Evolutionary conservation across 257 asterid genomes (phyloP).

Genomic region (Capsicum pubescens): DNA sequence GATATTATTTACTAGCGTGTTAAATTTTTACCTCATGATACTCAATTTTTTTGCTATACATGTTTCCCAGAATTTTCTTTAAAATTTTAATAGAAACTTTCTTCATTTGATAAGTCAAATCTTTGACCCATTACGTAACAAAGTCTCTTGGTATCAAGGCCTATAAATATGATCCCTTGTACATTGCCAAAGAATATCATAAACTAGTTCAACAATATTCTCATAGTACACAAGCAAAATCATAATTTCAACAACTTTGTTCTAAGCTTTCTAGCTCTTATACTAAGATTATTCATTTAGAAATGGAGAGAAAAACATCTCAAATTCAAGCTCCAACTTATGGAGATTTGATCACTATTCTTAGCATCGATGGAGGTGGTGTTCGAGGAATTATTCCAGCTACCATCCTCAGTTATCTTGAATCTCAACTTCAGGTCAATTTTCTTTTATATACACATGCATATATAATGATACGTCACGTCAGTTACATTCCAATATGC

Average conservation of each 20-base stretch:
- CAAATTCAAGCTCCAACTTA: conserved; percentile 47
- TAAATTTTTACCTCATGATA: too few species aligned
- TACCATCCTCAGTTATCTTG: conserved; percentile 49
- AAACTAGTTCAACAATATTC: not conserved
- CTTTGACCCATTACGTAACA: not conserved
- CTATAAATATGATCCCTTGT: conserved; percentile 5
- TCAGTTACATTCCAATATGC: too few species aligned
- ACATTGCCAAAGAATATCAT: not conserved
- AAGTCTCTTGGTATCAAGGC: not conserved
- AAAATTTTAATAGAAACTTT: not conserved
- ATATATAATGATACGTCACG: too few species aligned
- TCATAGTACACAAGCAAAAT: too few species aligned
- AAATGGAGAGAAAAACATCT: conserved; percentile 34
- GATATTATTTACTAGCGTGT: too few species aligned
- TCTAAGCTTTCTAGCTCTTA: not conserved
- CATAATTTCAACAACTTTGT: not conserved
- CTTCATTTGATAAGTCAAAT: not conserved
- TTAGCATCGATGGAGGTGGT: conserved; percentile 69
- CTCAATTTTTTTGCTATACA: too few species aligned
- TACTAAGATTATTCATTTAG: not conserved
- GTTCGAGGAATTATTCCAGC: conserved; percentile 63
- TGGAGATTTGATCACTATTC: conserved; percentile 49
- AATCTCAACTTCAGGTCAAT: conserved; percentile 54
- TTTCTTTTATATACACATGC: not conserved
- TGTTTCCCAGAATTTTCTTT: not conserved